Base-by-base conservation (phyloP, 345 rosid genomes). In the Brassica juncea region DNA sequence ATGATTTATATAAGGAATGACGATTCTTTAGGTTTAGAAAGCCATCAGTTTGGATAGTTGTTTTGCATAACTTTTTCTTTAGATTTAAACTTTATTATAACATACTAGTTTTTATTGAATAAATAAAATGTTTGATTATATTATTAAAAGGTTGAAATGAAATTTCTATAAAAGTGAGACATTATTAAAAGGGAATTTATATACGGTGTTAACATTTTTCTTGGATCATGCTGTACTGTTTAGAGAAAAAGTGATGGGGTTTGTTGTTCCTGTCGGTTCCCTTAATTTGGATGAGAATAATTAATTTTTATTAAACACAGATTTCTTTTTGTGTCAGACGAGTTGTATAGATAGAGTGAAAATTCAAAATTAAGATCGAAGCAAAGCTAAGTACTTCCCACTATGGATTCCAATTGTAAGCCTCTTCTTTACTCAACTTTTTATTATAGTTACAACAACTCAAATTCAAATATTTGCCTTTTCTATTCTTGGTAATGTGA, bases 381-480 rank as follows among this genome's bases (percentile, higher is more conserved):
- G 72, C 81, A 78, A 72, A 78, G 52, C 61, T 28, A 66, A 72
- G 61, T 71, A 66, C 30, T 71, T 72, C 66, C 66, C 49, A 39
- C 52, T 25, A 65, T 7, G 66, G 61, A 78, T 66, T 78, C 60
- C 68, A 39, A 10, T 54, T 72, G 61, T 55, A 72, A 66, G 63
- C 55, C 63, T 72, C 77, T 79, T 79, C 82, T 72, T 72, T 79
- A 78, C 77, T 78, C 77, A 58, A 71, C 66, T 54, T 15, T 63
- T 6, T 52, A 25, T 70, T 71, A 71, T 70, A 66, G 73, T 66
- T 59, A 68, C 77, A 66, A 60, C 77, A 66, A 58, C 68, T 66
- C 55, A 57, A 78, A 72, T 66, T 72, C 39, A 78, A 58, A 71
- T 37, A 9, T 19, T 55, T 71, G 60, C 81, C 47, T 37, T 63